phyloP scores from a whole-genome alignment of 2,329 filamentous ascomycete genomes.

The Cercospora sojina region DNA sequence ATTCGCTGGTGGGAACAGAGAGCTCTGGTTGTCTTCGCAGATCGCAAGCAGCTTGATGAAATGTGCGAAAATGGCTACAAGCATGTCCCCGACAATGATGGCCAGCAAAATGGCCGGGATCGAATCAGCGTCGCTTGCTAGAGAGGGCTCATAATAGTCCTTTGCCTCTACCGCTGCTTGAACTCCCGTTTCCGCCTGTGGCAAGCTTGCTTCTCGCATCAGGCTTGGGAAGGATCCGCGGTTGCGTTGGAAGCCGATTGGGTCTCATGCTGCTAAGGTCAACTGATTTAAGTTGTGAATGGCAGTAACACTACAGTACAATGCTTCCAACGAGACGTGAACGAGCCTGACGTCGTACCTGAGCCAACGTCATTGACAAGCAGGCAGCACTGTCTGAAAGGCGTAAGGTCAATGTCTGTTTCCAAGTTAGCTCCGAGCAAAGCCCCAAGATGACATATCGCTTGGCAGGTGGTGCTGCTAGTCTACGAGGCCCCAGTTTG shows the following conservation, averaged over 20 bases:
- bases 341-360: background rate
- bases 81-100: background rate
- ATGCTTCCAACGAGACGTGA: background rate
- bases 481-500: background rate
- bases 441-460: conserved; percentile 1
- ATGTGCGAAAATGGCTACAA: background rate
- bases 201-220: background rate
- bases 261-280: background rate
- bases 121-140: background rate
- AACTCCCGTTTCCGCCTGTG: background rate
- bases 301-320: background rate
- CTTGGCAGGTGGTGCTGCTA: background rate
- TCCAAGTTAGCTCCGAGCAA: conserved; percentile 2
- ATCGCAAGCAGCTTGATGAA: background rate
- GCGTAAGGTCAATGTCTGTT: background rate
- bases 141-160: background rate
- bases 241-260: background rate
- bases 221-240: background rate
- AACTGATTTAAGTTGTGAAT: background rate
- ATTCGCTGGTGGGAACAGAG: background rate
- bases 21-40: background rate
- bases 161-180: background rate
- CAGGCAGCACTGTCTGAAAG: background rate
- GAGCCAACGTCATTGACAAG: background rate
- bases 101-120: background rate